These are phyloP conservation scores for Cryphonectria radicalis DNA, from an alignment of 2,329 filamentous ascomycete species.

Conservation along the genomic window DNA sequence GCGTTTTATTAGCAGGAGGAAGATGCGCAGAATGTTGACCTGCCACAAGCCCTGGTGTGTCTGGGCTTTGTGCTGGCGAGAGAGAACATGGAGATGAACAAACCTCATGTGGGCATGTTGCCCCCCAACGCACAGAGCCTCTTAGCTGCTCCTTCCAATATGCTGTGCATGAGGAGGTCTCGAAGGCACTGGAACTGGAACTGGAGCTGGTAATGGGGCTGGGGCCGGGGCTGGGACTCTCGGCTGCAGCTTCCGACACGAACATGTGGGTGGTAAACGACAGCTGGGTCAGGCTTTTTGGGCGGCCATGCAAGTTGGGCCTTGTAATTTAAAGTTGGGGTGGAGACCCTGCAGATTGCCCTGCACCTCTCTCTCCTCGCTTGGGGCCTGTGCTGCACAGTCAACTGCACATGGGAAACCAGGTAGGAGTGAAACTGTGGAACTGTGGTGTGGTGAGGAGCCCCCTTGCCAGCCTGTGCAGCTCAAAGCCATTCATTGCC, in stretches of 20 bases:
- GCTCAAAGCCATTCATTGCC: too few relatives aligned
- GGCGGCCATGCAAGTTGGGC: background rate
- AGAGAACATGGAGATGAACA: background rate
- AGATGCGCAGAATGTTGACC: background rate
- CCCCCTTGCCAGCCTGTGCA: background rate
- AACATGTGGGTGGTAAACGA: background rate
- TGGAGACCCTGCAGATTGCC: slow-evolving; percentile 11
- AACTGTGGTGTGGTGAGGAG: background rate
- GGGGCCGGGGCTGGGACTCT: background rate
- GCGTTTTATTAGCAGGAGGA: background rate
- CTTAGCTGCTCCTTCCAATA: slow-evolving; percentile 7
- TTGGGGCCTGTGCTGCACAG: background rate
- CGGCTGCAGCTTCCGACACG: slow-evolving; percentile 1
- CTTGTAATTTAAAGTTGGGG: slow-evolving; percentile 11
- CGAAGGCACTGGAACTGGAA: background rate
- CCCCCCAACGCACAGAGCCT: background rate
- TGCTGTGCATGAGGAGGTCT: background rate
- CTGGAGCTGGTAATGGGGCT: background rate
- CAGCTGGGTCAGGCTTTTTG: background rate
- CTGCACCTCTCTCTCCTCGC: background rate
- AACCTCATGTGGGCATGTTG: background rate
- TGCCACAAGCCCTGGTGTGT: background rate
- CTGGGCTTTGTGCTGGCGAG: background rate
- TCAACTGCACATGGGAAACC: background rate
- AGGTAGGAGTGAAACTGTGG: background rate